Base-by-base conservation (phyloP, 495 filamentous ascomycete genomes). In the Hypomontagnella submonticulosa region DNA sequence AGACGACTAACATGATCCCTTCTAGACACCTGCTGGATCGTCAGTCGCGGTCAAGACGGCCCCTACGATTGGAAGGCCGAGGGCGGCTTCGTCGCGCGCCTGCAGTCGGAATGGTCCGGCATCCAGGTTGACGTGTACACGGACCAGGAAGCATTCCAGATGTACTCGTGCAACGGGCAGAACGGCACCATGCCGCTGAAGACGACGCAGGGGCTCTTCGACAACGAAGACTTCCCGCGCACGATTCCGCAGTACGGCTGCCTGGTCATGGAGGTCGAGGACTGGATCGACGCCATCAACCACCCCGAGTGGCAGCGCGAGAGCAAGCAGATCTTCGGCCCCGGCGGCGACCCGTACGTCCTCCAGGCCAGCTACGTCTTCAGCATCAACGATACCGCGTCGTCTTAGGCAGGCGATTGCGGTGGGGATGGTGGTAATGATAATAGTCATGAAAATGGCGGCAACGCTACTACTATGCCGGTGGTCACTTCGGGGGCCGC, bases 231-330 rank as follows among this genome's bases (percentile, higher is more conserved):
- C 8, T 77, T 80, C 60, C 77, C 78, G 20, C 69, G 84, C 15
- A 81, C 77, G 16, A 82, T 87, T 47, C 79, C 87, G 48, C 77
- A 91, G 76, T 89, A 89, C 70, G 90, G 90, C 20, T 94, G 89
- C 70, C 47, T 92, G 47, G 89, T 92, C 20, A 80, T 93, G 66
- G 85, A 87, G 66, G 84, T 86, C 19, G 76, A 88, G 78, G 84
- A 88, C 71, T 94, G 87, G 86, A 93, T 94, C 69, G 90, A 92
- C 70, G 90, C 79, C 18, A 91, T 94, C 76, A 93, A 93, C 74
- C 79, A 92, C 57, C 90, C 90, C 6, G 79, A 90, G 73, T 94
- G 91, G 91, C 87, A 85, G 10, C 83, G 89, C 59, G 63, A 75
- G 47, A 69, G 61, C 54, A 86, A 84, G 76, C 86, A 90, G 75